Evolutionary conservation across 177 flowering plant genomes (phyloP).

Genomic region (Vitis hybrid): DNA sequence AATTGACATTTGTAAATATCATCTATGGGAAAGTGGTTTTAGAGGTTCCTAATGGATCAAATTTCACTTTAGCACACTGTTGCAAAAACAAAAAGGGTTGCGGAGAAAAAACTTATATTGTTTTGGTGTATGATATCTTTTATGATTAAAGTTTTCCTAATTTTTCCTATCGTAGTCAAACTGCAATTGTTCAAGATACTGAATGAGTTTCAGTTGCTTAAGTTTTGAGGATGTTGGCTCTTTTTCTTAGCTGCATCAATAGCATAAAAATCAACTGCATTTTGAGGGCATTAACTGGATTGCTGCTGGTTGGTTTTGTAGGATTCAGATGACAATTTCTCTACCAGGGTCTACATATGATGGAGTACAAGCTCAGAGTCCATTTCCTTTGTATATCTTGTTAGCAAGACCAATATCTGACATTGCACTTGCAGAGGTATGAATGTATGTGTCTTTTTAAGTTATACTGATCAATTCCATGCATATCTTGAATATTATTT

Average conservation of each 20-base stretch:
- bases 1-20: too few relatives aligned
- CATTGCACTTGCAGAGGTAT: constrained; percentile 53
- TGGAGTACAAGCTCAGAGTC: constrained; percentile 37
- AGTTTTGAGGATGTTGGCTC: not conserved
- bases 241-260: not conserved
- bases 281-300: not conserved
- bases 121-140: too few relatives aligned
- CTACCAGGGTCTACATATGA: constrained; percentile 44
- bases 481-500: not conserved
- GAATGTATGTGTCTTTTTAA: constrained; percentile 3
- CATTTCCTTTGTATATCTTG: constrained; percentile 61
- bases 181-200: too few relatives aligned
- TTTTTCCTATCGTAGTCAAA: too few relatives aligned
- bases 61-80: too few relatives aligned
- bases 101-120: too few relatives aligned
- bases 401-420: constrained; percentile 61
- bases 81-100: too few relatives aligned
- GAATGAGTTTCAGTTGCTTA: not conserved
- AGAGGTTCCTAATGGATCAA: too few relatives aligned
- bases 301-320: constrained; percentile 25
- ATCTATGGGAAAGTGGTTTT: too few relatives aligned
- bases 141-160: too few relatives aligned
- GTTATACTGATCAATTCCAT: constrained; percentile 1
- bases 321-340: constrained; percentile 69
- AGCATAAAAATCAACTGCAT: not conserved